Conservation (phyloP, 1,284 basidiomycete species). For the Cystobasidium pallidum region DNA sequence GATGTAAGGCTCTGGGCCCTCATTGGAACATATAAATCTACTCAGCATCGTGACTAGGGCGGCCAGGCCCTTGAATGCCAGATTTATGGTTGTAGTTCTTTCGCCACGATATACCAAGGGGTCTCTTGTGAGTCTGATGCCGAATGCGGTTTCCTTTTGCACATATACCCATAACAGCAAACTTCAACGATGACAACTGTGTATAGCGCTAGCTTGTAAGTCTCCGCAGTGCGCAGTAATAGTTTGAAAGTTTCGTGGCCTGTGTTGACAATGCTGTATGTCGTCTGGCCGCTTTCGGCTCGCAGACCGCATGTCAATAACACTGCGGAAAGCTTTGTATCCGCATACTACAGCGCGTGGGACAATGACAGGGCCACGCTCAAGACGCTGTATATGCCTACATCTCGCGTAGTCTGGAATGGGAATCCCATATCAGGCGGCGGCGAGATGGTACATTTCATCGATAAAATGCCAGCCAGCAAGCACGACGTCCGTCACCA, state of each 20-base stretch:
- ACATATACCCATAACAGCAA: too few species aligned
- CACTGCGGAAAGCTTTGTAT: conserved; percentile 39
- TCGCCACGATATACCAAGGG: background rate
- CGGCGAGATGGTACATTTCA: conserved; percentile 37
- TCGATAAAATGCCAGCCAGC: conserved; percentile 43
- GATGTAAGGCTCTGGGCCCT: too few species aligned
- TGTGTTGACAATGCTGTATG: background rate
- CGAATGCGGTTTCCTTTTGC: background rate
- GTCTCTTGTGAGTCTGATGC: background rate
- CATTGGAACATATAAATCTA: too few species aligned
- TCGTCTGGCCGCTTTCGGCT: background rate
- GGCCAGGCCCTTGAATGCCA: too few species aligned
- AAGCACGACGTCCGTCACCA: conserved; percentile 35
- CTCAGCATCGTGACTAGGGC: too few species aligned
- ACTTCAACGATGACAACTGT: background rate
- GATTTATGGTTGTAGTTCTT: background rate
- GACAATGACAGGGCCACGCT: conserved; percentile 42
- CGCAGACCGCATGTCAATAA: conserved; percentile 39
- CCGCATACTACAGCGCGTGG: conserved; percentile 43
- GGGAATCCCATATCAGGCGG: conserved; percentile 42
- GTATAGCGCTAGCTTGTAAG: conserved; percentile 36
- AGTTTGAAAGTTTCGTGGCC: background rate
- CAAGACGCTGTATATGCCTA: conserved; percentile 34
- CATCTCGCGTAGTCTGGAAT: conserved; percentile 43
- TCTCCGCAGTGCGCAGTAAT: background rate